Conservation (phyloP, 352 stramenopile genomes). For the Phytophthora citricola region DNA sequence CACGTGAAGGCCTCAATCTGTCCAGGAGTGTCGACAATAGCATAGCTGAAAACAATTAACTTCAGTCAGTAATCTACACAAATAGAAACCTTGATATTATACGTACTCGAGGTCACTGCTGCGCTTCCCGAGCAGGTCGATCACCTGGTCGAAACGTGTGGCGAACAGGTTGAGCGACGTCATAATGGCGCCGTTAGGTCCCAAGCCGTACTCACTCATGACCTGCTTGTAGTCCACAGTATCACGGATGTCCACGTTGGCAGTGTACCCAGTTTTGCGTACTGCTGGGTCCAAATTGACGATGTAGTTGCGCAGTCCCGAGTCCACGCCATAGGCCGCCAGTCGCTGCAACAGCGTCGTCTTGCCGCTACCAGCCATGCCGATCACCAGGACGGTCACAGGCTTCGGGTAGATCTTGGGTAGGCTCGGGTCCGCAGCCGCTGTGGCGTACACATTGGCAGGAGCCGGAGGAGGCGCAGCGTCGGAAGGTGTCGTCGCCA, state of each 20-base stretch:
- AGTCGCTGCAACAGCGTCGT: constrained; percentile 95
- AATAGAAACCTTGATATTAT: not conserved
- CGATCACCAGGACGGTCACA: constrained; percentile 90
- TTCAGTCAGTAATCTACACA: constrained; percentile 7
- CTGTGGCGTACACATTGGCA: constrained; percentile 18
- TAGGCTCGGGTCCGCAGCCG: constrained; percentile 32
- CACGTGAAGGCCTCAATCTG: constrained; percentile 99
- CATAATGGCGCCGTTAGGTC: constrained; percentile 99
- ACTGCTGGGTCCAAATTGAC: constrained; percentile 99
- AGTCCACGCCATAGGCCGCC: constrained; percentile 70
- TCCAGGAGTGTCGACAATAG: constrained; percentile 98
- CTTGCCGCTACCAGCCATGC: constrained; percentile 98
- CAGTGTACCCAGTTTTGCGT: constrained; percentile 94
- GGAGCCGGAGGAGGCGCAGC: constrained; percentile 26
- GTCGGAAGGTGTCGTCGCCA: constrained; percentile 26
- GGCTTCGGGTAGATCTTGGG: constrained; percentile 73
- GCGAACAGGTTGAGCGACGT: constrained; percentile 99
- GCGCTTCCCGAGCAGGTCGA: constrained; percentile 94
- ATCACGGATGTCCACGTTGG: constrained; percentile 99
- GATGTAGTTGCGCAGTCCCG: constrained; percentile 91
- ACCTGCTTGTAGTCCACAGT: constrained; percentile 99
- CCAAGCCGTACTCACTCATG: constrained; percentile 98
- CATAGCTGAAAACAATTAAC: constrained; percentile 73
- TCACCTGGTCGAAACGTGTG: constrained; percentile 99
- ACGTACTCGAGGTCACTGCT: constrained; percentile 85